These are phyloP conservation scores for Passalora sequoiae DNA, from an alignment of 2,329 filamentous ascomycete species.

Conservation along the genomic window DNA sequence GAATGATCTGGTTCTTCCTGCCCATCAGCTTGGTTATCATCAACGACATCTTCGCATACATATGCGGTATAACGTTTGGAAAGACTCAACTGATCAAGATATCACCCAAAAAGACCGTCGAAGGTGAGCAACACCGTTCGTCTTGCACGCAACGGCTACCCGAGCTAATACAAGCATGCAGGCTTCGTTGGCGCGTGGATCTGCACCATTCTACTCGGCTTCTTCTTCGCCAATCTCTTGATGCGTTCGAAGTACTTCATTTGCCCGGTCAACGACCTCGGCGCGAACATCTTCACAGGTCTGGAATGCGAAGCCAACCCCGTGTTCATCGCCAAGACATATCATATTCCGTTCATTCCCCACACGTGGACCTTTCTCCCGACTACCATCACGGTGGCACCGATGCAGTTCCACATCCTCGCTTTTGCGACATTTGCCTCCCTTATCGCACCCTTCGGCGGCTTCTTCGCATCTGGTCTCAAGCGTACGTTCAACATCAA, in stretches of 20 bases:
- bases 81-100: conserved; percentile 95
- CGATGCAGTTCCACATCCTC: conserved; percentile 90
- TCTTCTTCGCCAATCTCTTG: conserved; percentile 74
- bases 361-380: conserved; percentile 64
- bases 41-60: conserved; percentile 97
- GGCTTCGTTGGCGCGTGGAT: conserved; percentile 96
- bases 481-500: conserved; percentile 99
- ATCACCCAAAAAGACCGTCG: conserved; percentile 97
- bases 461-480: conserved; percentile 94
- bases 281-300: conserved; percentile 86
- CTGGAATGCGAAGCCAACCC: conserved; percentile 87
- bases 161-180: no score
- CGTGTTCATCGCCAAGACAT: conserved; percentile 75
- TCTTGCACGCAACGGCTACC: no score
- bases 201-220: conserved; percentile 83
- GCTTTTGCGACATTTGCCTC: conserved; percentile 90
- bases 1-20: conserved; percentile 99
- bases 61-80: conserved; percentile 95
- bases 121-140: conserved; percentile 48
- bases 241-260: conserved; percentile 95
- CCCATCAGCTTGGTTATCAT: conserved; percentile 92
- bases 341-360: conserved; percentile 55
- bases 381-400: conserved; percentile 70
- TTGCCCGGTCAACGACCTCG: conserved; percentile 93
- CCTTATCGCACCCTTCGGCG: conserved; percentile 92